These are phyloP conservation scores for Zymoseptoria passerinii DNA, from an alignment of 2,329 filamentous ascomycete genomes.

Conservation along the genomic window DNA sequence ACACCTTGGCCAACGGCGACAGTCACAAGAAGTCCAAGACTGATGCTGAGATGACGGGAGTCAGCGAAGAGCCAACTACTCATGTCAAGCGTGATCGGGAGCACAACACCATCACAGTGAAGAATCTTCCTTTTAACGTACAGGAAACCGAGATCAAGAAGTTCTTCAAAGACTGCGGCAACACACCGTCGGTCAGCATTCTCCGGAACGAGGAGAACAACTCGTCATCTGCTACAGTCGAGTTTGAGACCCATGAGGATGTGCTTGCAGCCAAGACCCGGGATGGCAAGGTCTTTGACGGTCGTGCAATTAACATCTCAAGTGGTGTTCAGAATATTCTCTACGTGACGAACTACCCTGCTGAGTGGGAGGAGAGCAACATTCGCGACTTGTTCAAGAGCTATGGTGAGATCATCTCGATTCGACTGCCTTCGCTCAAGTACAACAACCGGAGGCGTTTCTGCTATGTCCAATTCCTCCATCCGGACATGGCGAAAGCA, in stretches of 20 bases:
- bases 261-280: slow-evolving; percentile 72
- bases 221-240: slow-evolving; percentile 65
- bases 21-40: slow-evolving; percentile 59
- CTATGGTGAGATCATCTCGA: slow-evolving; percentile 73
- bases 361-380: slow-evolving; percentile 61
- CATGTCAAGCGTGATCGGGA: slow-evolving; percentile 74
- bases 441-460: slow-evolving; percentile 83
- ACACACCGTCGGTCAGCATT: slow-evolving; percentile 68
- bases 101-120: slow-evolving; percentile 75
- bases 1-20: slow-evolving; percentile 41
- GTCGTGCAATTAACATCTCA: slow-evolving; percentile 63
- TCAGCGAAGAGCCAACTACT: slow-evolving; percentile 28
- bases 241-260: slow-evolving; percentile 75
- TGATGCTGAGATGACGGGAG: slow-evolving; percentile 29
- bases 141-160: slow-evolving; percentile 68
- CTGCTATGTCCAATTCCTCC: slow-evolving; percentile 87
- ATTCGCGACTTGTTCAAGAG: slow-evolving; percentile 59
- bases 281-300: slow-evolving; percentile 70
- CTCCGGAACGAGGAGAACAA: slow-evolving; percentile 51
- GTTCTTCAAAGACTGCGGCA: slow-evolving; percentile 87
- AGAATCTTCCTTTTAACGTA: slow-evolving; percentile 62
- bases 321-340: slow-evolving; percentile 72
- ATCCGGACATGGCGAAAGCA: slow-evolving; percentile 56
- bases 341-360: slow-evolving; percentile 85
- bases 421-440: slow-evolving; percentile 87